A percentile compares a stretch with the other conserved stretches of the same genome.
Evolutionary conservation across 257 asterid species (phyloP).

Genomic region (Solanum virginianum): DNA sequence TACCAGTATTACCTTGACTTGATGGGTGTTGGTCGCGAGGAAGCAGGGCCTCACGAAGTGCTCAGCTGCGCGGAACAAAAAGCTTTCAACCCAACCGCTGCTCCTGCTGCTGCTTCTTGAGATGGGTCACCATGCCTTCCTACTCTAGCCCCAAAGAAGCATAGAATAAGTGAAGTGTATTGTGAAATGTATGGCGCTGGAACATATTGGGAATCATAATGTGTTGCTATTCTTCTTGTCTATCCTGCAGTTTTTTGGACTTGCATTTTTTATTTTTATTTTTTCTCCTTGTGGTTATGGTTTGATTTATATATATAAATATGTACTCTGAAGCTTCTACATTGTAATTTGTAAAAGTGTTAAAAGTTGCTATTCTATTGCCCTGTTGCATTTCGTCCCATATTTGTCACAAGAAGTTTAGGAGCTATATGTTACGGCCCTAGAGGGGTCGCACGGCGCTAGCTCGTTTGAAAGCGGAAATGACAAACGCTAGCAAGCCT

Average conservation of each 20-base stretch:
- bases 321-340: not conserved
- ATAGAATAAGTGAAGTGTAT: not conserved
- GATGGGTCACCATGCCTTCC: not conserved
- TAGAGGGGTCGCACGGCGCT: too few relatives aligned
- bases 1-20: slow-evolving; percentile 65
- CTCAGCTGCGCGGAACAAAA: slow-evolving; percentile 67
- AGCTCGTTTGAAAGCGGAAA: too few relatives aligned
- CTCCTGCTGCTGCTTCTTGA: slow-evolving; percentile 39
- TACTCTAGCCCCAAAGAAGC: not conserved
- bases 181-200: not conserved
- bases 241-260: not conserved
- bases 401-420: not conserved
- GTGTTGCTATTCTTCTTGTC: not conserved
- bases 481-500: too few relatives aligned
- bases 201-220: not conserved
- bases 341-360: not conserved
- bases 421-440: too few relatives aligned
- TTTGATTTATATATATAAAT: not conserved
- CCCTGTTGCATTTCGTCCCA: not conserved
- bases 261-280: not conserved
- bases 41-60: slow-evolving; percentile 60
- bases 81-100: slow-evolving; percentile 35
- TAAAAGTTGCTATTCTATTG: not conserved
- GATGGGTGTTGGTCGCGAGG: slow-evolving; percentile 78
- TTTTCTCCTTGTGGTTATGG: not conserved